Conservation (phyloP, 805 yeast genomes). For the Starmerella floricola region DNA sequence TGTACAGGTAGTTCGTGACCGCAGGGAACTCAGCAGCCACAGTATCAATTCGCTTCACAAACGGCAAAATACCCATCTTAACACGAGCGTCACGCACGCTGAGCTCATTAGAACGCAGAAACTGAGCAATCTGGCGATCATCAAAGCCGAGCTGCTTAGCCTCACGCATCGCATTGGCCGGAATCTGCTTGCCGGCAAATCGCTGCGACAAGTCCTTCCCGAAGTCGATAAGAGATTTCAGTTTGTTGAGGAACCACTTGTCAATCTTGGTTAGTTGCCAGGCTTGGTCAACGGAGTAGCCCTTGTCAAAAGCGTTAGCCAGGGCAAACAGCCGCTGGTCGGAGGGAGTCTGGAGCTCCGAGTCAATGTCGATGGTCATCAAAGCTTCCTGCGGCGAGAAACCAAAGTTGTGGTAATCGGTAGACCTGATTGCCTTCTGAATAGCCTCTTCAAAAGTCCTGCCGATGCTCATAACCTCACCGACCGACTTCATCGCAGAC, state of each 20-base stretch:
- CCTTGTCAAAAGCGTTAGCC: conserved; percentile 83
- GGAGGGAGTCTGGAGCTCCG: conserved; percentile 91
- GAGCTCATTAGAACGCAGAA: conserved; percentile 78
- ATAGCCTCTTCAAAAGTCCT: conserved; percentile 95
- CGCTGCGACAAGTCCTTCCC: conserved; percentile 12
- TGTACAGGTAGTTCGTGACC: conserved; percentile 81
- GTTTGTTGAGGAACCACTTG: conserved; percentile 89
- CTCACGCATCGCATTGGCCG: conserved; percentile 49
- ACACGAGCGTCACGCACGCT: conserved; percentile 82
- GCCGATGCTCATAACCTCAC: conserved; percentile 97
- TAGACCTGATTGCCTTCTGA: conserved; percentile 92
- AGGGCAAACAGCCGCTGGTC: conserved; percentile 93
- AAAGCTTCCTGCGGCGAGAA: conserved; percentile 57
- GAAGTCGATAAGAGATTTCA: conserved; percentile 60
- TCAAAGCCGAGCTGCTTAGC: conserved; percentile 96
- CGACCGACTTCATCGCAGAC: conserved; percentile 95
- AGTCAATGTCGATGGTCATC: conserved; percentile 83
- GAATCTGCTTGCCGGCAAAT: conserved; percentile 36
- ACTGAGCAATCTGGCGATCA: conserved; percentile 89
- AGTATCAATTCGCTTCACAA: conserved; percentile 93
- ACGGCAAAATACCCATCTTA: conserved; percentile 77
- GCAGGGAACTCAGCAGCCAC: conserved; percentile 99
- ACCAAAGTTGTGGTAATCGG: conserved; percentile 92
- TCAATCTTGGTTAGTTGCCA: conserved; percentile 88
- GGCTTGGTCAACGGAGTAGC: conserved; percentile 83